Base-by-base conservation (phyloP, 371 early-diverging fungal species). In the Umbelopsis sp. region DNA sequence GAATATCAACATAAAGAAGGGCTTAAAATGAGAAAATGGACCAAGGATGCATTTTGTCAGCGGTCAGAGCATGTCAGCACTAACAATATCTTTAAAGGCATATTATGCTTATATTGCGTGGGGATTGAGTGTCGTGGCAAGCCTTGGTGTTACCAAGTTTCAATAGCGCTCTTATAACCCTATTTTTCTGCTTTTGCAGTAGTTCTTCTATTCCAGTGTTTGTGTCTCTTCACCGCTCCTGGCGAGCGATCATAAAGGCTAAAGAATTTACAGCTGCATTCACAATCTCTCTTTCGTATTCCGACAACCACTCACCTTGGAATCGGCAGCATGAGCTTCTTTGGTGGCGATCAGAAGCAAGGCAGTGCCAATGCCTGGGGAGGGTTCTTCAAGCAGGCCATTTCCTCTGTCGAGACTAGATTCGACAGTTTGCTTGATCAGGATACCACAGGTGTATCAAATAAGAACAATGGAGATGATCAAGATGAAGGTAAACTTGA, bases 381-480 rank as follows among this genome's bases (percentile, higher is more conserved):
- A 38, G 86, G 84, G 65, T 83, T 90, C 50, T 78, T 93, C 53
- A 91, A 92, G 68, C 89, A 90, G 72, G 93, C 93, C 20, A 87
- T 93, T 38, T 88, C 90, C 10, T 86, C 87, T 65, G 91, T 94
- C 35, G 94, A 94, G 76, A 90, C 87, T 12, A 86, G 90, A 44
- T 86, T 95, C 69, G 94, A 93, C 79, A 89, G 89, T 38, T 88
- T 92, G 63, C 85, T 94, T 8, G 93, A 93, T 51, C 77, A 77
- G 45, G 62, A 71, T 63, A 53, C 73, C 25, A 22, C 32, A 50
- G 50, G 37, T 37, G 48, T 32, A 14, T 63, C 46, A 14, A 63
- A 12, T 44, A 22, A 29, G 18, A 44, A 22, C 64, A 44, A 63
- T 25, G 22, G 11, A n/a, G 46, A 63, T 8, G 9, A 0, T n/a